Evolutionary conservation across 805 yeast species (phyloP).

Genomic region (Metschnikowia reukaufii): DNA sequence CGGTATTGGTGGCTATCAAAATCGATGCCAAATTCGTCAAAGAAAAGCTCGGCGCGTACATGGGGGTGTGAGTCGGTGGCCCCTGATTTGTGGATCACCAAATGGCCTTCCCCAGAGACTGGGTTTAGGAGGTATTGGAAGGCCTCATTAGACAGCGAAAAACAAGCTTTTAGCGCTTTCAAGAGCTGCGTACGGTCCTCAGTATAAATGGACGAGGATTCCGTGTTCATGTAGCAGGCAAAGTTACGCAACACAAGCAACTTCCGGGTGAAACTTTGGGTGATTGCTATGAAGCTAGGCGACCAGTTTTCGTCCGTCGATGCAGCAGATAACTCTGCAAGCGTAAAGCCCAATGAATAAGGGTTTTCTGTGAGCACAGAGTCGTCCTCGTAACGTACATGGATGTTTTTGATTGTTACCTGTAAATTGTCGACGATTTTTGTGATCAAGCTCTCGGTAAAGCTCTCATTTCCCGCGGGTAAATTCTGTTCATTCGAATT

Average conservation of each 20-base stretch:
- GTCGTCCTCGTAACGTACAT: conserved; percentile 86
- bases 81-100: conserved; percentile 77
- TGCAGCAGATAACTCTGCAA: conserved; percentile 86
- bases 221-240: conserved; percentile 83
- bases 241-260: conserved; percentile 71
- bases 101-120: conserved; percentile 82
- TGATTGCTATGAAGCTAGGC: conserved; percentile 77
- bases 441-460: conserved; percentile 82
- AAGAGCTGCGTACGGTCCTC: conserved; percentile 52
- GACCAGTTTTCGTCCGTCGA: conserved; percentile 85
- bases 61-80: conserved; percentile 69
- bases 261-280: conserved; percentile 68
- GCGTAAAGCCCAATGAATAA: conserved; percentile 77
- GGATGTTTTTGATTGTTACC: conserved; percentile 86
- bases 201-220: conserved; percentile 47
- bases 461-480: conserved; percentile 57
- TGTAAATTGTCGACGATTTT: conserved; percentile 93
- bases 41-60: conserved; percentile 69
- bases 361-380: conserved; percentile 69
- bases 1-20: conserved; percentile 83
- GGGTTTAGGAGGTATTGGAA: conserved; percentile 73
- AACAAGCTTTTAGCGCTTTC: conserved; percentile 45
- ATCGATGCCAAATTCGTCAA: conserved; percentile 86
- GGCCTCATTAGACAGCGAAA: conserved; percentile 28
- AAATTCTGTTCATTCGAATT: conserved; percentile 20